Evolutionary conservation across 1,139 yeast genomes (phyloP), one percentile per base, ranked within the genome.

Genomic region (Candida freyschussii): DNA sequence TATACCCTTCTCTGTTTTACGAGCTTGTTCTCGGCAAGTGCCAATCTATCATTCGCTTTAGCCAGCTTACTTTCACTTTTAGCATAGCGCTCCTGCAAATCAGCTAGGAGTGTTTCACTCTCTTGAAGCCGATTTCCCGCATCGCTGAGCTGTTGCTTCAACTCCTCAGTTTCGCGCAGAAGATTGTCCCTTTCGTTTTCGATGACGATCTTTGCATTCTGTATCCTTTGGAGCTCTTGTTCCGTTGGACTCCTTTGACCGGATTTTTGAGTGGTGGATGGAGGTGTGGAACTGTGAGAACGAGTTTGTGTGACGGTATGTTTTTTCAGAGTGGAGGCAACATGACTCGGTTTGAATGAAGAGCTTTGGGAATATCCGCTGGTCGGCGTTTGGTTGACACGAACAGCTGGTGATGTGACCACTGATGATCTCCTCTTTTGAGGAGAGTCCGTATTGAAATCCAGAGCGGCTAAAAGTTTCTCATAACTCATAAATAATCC

Each of bases 401-500:
- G 34, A 2, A 33, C 32, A 4, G 33, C 39, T 3, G 49, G 49
- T 2, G 52, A 39, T 7, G 37, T 27, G 1, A 33, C 11, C 7
- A 37, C 10, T 2, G 51, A 44, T 4, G 37, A 12, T 17, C 48
- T 30, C 20, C 29, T 36, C 9, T 22, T 24, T 5, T 30, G 21
- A 4, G 47, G 35, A 3, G 35, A 29, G 10, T 32, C 39, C 6
- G 29, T 15, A 5, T 17, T 10, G 7, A n/a, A n/a, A 7, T 38
- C 34, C 7, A 40, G 3, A 2, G 34, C 18, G 12, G 10, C 9
- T 2, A 37, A 13, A 17, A 85, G 65, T 49, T 85, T 72, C 17
- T 76, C 75, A 48, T 76, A 72, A 3, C 89, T 80, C 27, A 86
- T 64, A 50, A 87, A 87, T 21, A 87, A 57, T 0, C 96, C 96